These are phyloP conservation scores for Phytopythium sindhum DNA, from an alignment of 352 stramenopile genomes.

Conservation along the genomic window DNA sequence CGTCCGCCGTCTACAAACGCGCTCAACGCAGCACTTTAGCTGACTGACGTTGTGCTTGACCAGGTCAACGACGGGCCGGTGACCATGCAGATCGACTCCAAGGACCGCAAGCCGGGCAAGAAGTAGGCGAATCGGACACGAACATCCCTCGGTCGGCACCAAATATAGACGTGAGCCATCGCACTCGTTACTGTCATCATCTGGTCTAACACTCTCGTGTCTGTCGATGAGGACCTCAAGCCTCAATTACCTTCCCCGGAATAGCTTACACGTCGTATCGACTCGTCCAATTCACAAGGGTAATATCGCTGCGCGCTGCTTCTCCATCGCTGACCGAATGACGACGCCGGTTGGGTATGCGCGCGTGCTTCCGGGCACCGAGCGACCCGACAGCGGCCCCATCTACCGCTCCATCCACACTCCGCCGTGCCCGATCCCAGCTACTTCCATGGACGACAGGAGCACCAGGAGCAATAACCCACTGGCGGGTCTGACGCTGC, in stretches of 20 bases:
- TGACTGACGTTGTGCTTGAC: not conserved
- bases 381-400: slow-evolving; percentile 29
- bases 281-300: too few species aligned
- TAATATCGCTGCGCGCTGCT: too few species aligned
- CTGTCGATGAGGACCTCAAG: not conserved
- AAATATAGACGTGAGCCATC: slow-evolving; percentile 2
- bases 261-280: not conserved
- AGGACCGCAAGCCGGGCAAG: slow-evolving; percentile 57
- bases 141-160: not conserved
- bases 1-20: slow-evolving; percentile 4
- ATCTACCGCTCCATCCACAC: slow-evolving; percentile 41
- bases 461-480: slow-evolving; percentile 11
- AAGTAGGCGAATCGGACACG: slow-evolving; percentile 11
- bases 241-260: not conserved
- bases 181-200: not conserved
- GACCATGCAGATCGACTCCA: slow-evolving; percentile 85
- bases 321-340: slow-evolving; percentile 12
- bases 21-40: not conserved
- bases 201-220: not conserved
- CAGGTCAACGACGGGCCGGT: slow-evolving; percentile 82
- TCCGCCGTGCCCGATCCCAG: slow-evolving; percentile 1
- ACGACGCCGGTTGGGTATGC: slow-evolving; percentile 41
- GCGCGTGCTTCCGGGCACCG: slow-evolving; percentile 37
- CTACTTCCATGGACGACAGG: not conserved
- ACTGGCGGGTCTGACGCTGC: slow-evolving; percentile 36